Conservation (phyloP, 1,284 basidiomycete genomes). For the Amylostereum areolatum region DNA sequence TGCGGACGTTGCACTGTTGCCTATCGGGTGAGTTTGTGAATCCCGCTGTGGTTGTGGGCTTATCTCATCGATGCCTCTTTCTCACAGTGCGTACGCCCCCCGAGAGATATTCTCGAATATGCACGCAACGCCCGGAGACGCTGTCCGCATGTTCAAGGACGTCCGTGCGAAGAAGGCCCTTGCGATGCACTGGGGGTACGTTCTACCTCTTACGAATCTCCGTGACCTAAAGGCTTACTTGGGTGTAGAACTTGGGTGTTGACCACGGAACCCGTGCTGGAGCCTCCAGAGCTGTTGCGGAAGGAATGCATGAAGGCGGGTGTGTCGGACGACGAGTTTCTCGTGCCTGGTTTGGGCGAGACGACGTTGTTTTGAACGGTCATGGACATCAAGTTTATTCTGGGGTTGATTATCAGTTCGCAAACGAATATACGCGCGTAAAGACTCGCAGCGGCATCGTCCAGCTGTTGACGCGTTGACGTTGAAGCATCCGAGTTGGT, state of each 20-base stretch:
- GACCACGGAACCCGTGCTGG: constrained; percentile 49
- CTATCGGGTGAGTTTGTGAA: constrained; percentile 46
- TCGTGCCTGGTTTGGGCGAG: constrained; percentile 51
- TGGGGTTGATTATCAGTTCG: neutral
- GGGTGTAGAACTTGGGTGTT: constrained; percentile 40
- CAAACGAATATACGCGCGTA: neutral
- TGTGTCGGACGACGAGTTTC: constrained; percentile 44
- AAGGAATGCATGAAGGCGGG: constrained; percentile 45
- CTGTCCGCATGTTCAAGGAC: constrained; percentile 61
- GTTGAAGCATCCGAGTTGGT: neutral
- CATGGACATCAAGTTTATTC: neutral
- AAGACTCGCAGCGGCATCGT: no score
- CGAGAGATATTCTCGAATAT: constrained; percentile 50
- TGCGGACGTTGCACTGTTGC: constrained; percentile 59
- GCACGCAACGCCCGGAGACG: constrained; percentile 57
- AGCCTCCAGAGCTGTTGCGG: constrained; percentile 49
- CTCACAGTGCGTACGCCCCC: constrained; percentile 54
- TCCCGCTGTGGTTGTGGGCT: neutral
- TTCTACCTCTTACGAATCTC: constrained; percentile 5
- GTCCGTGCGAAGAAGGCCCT: constrained; percentile 50
- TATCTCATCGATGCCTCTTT: constrained; percentile 13
- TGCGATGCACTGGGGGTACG: constrained; percentile 68
- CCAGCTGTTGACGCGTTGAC: neutral
- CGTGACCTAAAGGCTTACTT: neutral
- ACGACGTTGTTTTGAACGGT: constrained; percentile 27